Percentiles rank a stretch among this genome's conserved stretches.
These are phyloP conservation scores for Aspergillus ruber DNA, from an alignment of 2,329 filamentous ascomycete species.

Conservation along the genomic window DNA sequence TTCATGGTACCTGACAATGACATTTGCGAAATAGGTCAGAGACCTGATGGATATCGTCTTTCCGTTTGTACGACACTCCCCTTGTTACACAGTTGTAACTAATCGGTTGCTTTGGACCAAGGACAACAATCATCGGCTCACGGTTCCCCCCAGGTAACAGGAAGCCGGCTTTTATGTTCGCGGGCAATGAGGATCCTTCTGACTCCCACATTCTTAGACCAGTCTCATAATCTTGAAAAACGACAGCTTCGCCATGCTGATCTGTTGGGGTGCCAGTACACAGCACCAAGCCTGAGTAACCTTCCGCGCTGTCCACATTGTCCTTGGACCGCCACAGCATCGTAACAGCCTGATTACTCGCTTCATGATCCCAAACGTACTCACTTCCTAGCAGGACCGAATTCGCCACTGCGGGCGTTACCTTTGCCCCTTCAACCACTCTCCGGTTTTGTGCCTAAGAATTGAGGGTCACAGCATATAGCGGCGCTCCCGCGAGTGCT, in stretches of 20 bases:
- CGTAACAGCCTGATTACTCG: conserved; percentile 1
- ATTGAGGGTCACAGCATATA: neutral
- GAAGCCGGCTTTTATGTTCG: neutral
- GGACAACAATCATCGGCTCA: neutral
- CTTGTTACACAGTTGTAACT: neutral
- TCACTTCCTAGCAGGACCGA: conserved; percentile 1
- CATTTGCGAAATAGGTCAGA: neutral
- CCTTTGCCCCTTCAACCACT: neutral
- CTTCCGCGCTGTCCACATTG: neutral
- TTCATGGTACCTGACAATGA: neutral
- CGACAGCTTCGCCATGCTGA: conserved; percentile 1
- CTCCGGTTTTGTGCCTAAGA: neutral
- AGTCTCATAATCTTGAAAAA: conserved; percentile 3
- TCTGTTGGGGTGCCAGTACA: conserved; percentile 1
- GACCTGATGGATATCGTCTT: neutral
- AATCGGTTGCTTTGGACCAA: neutral
- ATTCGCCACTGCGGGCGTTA: neutral
- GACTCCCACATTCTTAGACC: neutral
- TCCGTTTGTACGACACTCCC: neutral
- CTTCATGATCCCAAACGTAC: conserved; percentile 1
- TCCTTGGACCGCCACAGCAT: conserved; percentile 3
- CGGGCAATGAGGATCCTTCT: neutral
- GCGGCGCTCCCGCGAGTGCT: conserved; percentile 1
- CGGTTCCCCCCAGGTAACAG: neutral
- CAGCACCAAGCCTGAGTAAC: conserved; percentile 1